Evolutionary conservation across 2,329 filamentous ascomycete genomes (phyloP), one percentile per base, ranked within the genome.

Genomic region (Chaetomium strumarium): DNA sequence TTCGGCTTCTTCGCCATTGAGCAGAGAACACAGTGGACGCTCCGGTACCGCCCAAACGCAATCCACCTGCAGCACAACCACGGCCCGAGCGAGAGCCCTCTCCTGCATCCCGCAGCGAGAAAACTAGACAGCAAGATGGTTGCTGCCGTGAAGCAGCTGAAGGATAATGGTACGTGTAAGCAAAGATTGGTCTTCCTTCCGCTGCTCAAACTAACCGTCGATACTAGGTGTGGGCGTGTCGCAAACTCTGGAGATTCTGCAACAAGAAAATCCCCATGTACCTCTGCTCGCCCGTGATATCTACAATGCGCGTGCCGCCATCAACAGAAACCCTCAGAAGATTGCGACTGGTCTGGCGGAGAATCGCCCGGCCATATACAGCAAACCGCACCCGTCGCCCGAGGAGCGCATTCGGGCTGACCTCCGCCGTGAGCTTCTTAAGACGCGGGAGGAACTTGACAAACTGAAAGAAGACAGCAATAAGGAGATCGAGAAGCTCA

Each of bases 1-100:
- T 85, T 85, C 64, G 82, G 82, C n/a, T 84, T 85, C 65, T 85
- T 85, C 58, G 82, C 82, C 51, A 81, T 85, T 37, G 82, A 85
- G 65, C 80, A 84, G 62, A 74, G 82, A 54, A 84, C 80, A 0
- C 80, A 85, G 59, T 85, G 82, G 82, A 81, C 80, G 0, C 78
- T 85, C 53, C 75, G 82, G 48, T 85, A 84, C 62, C 77, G 82
- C 5, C 82, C 82, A 2, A 78, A 84, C 56, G 67, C 72, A 6
- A 63, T 72, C 47, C 81, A 85, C 62, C 68, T 84, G 38, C 67
- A 73, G 51, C 82, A 85, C 65, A 85, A 85, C 60, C 82, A 85
- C 60, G 79, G 79, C 0, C 81, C 82, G 1, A 85, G 82, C 61
- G 81, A 85, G 64, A 84, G 81, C 62, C 81, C 81, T 3, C 76